Base-by-base conservation (phyloP, 768 basidiomycete species). In the Leccinellum luteum region DNA sequence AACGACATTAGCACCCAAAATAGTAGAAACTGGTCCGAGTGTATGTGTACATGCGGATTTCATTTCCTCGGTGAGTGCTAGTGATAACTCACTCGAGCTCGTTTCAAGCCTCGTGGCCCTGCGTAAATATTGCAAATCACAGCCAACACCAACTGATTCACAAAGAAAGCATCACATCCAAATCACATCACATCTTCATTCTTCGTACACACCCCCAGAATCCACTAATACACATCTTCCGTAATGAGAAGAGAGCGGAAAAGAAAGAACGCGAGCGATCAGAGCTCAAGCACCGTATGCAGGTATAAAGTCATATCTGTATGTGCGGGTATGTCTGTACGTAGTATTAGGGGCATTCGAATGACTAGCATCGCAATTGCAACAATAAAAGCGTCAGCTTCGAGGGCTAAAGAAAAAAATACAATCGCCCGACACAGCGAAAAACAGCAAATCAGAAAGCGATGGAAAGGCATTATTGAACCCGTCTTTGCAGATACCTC, bases 401-500 rank as follows among this genome's bases (percentile, higher is more conserved):
- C 13, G 2, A 17, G 41, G 32, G 45, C 31, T 10, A 51, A 1
- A 23, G 1, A n/a, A 23, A 17, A 27, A n/a, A 51, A 54, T 52
- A 38, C 13, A 48, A 31, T 30, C 8, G 13, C 50, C 13, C 7
- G 21, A 50, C 1, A 23, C 1, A 47, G 43, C 17, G 28, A 28
- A 25, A 25, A 2, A 25, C 25, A 2, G 25, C 25, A 25, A 25
- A n/a, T n/a, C n/a, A 64, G 47, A 17, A 19, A 56, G 31, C 6
- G 32, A 0, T 35, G 28, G 7, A 9, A 32, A 21, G 51, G 19
- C 19, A 21, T 69, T 34, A 69, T 56, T 60, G 52, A 50, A 41
- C 47, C 25, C 56, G 56, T 48, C 58, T 68, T 51, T 68, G 63
- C 51, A 63, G 21, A 32, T 64, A 64, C 30, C 49, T 60, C 6